Percentiles rank a stretch among this genome's conserved stretches.
These are phyloP conservation scores for Lyophyllum semitale DNA, from an alignment of 768 basidiomycete genomes.

Conservation along the genomic window DNA sequence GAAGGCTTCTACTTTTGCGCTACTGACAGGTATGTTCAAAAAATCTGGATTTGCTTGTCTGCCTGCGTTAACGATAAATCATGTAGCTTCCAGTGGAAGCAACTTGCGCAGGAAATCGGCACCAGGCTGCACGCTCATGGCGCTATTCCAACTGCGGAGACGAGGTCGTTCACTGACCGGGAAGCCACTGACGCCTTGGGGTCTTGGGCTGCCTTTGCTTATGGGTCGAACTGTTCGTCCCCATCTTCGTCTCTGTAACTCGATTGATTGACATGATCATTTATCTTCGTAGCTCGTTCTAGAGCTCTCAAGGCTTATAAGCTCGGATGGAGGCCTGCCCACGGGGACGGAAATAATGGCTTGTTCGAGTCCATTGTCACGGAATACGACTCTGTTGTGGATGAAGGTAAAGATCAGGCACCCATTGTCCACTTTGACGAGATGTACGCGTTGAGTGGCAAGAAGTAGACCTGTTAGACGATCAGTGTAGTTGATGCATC, in stretches of 20 bases:
- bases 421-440: conserved; percentile 20
- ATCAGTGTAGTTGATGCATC: too few species aligned
- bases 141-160: conserved; percentile 13
- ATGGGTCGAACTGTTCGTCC: conserved; percentile 15
- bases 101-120: conserved; percentile 16
- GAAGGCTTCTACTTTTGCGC: conserved; percentile 18
- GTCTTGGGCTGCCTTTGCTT: conserved; percentile 14
- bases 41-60: background rate
- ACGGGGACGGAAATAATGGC: conserved; percentile 15
- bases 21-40: conserved; percentile 11
- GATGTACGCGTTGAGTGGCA: conserved; percentile 15
- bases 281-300: conserved; percentile 9
- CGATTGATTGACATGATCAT: background rate
- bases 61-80: background rate
- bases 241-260: background rate
- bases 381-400: conserved; percentile 12
- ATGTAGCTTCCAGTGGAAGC: conserved; percentile 13
- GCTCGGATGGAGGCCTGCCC: conserved; percentile 16
- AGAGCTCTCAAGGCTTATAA: conserved; percentile 13
- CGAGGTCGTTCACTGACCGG: conserved; percentile 5
- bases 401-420: conserved; percentile 16
- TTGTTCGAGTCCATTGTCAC: conserved; percentile 17
- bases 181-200: conserved; percentile 12
- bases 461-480: background rate
- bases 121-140: conserved; percentile 12